Conservation (phyloP, 371 early-diverging fungal genomes). For the Mucor indicus region DNA sequence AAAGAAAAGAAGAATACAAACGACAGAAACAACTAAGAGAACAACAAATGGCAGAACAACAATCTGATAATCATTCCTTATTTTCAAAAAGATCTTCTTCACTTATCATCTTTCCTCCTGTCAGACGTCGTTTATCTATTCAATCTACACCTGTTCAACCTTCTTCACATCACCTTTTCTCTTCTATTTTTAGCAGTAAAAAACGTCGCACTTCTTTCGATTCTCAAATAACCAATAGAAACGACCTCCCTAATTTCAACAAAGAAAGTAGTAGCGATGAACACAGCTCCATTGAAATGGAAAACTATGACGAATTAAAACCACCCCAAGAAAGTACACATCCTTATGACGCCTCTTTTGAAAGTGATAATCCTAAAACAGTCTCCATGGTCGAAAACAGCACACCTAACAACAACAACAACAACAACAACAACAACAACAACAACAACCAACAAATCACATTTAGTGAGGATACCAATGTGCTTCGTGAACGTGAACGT, state of each 20-base stretch:
- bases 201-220: not conserved
- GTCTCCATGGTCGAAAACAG: not conserved
- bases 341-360: not conserved
- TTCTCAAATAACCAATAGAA: not conserved
- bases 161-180: not conserved
- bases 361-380: not conserved
- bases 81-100: not conserved
- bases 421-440: slow-evolving; percentile 12
- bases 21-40: not conserved
- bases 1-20: slow-evolving; percentile 23
- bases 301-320: not conserved
- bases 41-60: not conserved
- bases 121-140: not conserved
- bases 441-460: slow-evolving; percentile 22
- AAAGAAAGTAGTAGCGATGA: not conserved
- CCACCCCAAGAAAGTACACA: not conserved
- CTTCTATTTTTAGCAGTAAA: not conserved
- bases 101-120: not conserved
- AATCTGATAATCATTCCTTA: not conserved
- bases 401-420: not conserved
- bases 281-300: not conserved
- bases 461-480: slow-evolving; percentile 24
- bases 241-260: not conserved
- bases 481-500: slow-evolving; percentile 19
- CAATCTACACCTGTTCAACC: not conserved